Base-by-base conservation (phyloP, 352 stramenopile genomes). In the Phytophthora cajani region DNA sequence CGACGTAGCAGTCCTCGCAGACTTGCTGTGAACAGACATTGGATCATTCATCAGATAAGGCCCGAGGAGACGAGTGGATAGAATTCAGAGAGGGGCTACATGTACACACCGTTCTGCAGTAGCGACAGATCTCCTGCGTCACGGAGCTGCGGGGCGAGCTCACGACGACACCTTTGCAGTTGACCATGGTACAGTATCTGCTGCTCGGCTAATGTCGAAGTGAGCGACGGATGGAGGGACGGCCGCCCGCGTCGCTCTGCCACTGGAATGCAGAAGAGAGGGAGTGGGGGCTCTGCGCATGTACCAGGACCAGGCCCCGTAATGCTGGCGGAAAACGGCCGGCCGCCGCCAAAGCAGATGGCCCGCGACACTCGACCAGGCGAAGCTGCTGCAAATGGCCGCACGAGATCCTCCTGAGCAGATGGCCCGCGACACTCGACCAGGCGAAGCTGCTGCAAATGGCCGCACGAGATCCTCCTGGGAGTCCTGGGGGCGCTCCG, bases 121-220 rank as follows among this genome's bases (percentile, higher is more conserved):
- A 76, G 44, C 62, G 64, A 67, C 72, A 75, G 52, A 75, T 62
- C 42, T 72, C 72, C 27, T 76, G 57, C 12, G 62, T 70, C 57
- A 55, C 36, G 10, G 32, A 19, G 2, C 50, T 62, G 16, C 57
- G 51, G 10, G 47, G 30, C 0, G 54, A 33, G 7, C 17, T 53
- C 42, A 12, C 23, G 16, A 21, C 32, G 38, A 68, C 16, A 11
- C 62, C 67, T 68, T 69, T 69, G 50, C 62, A 79, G 30, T 75
- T 78, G 23, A 73, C 72, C 72, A 78, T 68, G 40, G 4, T 40
- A 21, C n/a, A 46, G 30, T 58, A 68, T 51, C 56, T 16, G 16
- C 17, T 64, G n/a, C 6, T n/a, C 23, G 16, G 23, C 23, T 17
- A 40, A 23, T 49, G 51, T 46, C 49, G 49, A 57, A 67, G 19